phyloP scores from a whole-genome alignment of 2,329 filamentous ascomycete genomes.

The Truncatella angustata region DNA sequence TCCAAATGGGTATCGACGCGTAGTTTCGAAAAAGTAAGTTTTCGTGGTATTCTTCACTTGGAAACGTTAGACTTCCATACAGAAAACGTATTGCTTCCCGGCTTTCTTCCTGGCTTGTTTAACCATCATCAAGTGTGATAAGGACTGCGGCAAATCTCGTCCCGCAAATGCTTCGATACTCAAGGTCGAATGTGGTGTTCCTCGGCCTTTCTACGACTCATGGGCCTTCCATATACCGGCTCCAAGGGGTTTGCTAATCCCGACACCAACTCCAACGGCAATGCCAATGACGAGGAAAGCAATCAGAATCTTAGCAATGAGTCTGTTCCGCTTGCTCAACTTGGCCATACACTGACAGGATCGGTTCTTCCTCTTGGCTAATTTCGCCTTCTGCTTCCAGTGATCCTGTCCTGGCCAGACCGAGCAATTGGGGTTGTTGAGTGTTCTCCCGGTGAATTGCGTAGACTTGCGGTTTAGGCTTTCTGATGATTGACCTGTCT shows the following conservation, averaged over 20 bases:
- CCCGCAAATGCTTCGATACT: not conserved
- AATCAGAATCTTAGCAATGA: conserved; percentile 54
- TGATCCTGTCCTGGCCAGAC: conserved; percentile 61
- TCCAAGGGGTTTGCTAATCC: conserved; percentile 59
- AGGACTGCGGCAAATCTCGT: not conserved
- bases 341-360: conserved; percentile 51
- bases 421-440: conserved; percentile 47
- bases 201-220: conserved; percentile 14
- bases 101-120: too few relatives aligned
- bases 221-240: conserved; percentile 55
- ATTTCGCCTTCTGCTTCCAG: conserved; percentile 59
- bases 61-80: too few relatives aligned
- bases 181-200: not conserved
- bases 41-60: too few relatives aligned
- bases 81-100: too few relatives aligned
- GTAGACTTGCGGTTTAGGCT: conserved; percentile 29
- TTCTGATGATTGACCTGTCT: conserved; percentile 44
- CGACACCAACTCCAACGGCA: conserved; percentile 56
- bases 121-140: too few relatives aligned
- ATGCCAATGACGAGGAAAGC: conserved; percentile 50
- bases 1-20: conserved; percentile 22
- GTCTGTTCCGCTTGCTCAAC: conserved; percentile 52
- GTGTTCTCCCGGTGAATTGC: conserved; percentile 28
- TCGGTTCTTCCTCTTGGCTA: conserved; percentile 47
- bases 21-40: conserved; percentile 15